A percentile compares a stretch with the other conserved stretches of the same genome.
Conservation (phyloP, 75 land plant genomes). For the Pinus taeda region DNA sequence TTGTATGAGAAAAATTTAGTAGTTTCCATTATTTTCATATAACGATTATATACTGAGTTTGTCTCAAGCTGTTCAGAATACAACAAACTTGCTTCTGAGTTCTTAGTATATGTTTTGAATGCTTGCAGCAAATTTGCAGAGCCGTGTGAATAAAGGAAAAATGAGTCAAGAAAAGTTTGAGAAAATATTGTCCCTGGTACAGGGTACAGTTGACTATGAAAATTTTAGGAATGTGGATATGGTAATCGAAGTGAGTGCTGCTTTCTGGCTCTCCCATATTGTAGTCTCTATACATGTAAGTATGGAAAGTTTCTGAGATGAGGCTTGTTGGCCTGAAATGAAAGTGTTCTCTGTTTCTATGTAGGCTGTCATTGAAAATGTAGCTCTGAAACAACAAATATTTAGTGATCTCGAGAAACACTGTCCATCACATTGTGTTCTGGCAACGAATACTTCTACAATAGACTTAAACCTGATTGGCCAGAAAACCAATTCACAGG, state of each 20-base stretch:
- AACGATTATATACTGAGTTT: not conserved
- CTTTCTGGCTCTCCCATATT: not conserved
- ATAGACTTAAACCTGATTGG: slow-evolving; percentile 76
- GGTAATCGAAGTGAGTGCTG: slow-evolving; percentile 78
- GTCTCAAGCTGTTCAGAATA: not conserved
- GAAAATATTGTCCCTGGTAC: slow-evolving; percentile 69
- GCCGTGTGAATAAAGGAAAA: slow-evolving; percentile 89
- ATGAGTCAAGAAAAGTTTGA: slow-evolving; percentile 82
- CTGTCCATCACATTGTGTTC: slow-evolving; percentile 70
- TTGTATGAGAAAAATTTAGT: not conserved
- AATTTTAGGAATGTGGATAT: slow-evolving; percentile 82
- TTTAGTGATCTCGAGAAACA: slow-evolving; percentile 74
- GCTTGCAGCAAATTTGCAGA: slow-evolving; percentile 82
- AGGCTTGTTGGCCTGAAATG: slow-evolving; percentile 9
- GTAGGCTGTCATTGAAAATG: slow-evolving; percentile 90
- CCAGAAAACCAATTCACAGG: slow-evolving; percentile 55
- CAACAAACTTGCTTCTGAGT: not conserved
- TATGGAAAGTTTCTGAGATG: not conserved
- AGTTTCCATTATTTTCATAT: not conserved
- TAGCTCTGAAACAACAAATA: slow-evolving; percentile 82
- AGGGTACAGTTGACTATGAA: slow-evolving; percentile 72
- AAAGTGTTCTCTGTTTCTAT: slow-evolving; percentile 9
- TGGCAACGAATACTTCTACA: slow-evolving; percentile 81
- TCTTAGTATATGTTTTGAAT: slow-evolving; percentile 1
- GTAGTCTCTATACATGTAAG: not conserved